Base-by-base conservation (phyloP, 345 rosid genomes). In the Combretum micranthum region DNA sequence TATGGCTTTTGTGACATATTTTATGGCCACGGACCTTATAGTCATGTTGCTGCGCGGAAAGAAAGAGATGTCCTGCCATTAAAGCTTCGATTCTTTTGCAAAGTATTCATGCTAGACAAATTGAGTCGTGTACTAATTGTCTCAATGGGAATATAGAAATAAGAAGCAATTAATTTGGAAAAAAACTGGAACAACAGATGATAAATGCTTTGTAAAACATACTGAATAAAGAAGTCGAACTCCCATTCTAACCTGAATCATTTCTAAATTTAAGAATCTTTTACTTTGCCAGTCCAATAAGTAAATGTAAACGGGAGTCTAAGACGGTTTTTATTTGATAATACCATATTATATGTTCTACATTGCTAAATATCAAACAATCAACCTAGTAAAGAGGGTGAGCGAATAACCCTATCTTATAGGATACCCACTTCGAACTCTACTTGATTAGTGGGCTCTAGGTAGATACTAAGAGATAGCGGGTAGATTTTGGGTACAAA, bases 1-100 rank as follows among this genome's bases (percentile, higher is more conserved):
- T 79, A 64, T 85, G 79, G 65, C 4, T 90, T 94, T 58, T 90
- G 96, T 49, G 99, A 97, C 21, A 82, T 94, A 23, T 94, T 94
- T 64, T 97, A 94, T 78, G 99, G 99, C 64, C 99, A 94, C 69
- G 99, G 99, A 56, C 99, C 99, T 42, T 85, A 87, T 56, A 97
- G 99, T 44, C 99, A 94, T 81, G 95, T 83, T 50, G 99, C 90
- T 63, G 86, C 99, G 22, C 89, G 88, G 64, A 93, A 83, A 78
- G 99, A 89, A 58, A 87, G 96, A 77, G 99, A 93, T 57, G 71
- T 85, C 51, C 68, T 93, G 71, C 99, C 99, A 14, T 69, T 85
- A 18, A 93, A 85, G 74, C 75, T 93, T 57, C 69, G 80, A 47
- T 82, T 13, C 73, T 79, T 61, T 52, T 83, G 75, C 75, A 76